Conservation (phyloP, 1,139 yeast species). For the Saccharomyces uvarum region DNA sequence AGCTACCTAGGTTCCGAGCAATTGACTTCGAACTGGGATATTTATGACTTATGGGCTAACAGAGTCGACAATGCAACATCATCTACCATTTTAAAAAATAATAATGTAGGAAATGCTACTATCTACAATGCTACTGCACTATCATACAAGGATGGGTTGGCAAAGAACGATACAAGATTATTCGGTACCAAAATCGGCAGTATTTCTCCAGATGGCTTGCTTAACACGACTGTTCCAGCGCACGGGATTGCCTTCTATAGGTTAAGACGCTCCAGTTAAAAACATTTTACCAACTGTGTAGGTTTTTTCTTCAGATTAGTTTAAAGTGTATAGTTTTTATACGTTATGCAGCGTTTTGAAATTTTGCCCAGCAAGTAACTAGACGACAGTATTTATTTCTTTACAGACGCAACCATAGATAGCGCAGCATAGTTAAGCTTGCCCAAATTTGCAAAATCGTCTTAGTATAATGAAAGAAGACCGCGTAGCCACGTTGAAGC, state of each 20-base stretch:
- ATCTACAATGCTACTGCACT: neutral
- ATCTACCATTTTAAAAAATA: neutral
- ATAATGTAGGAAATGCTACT: neutral
- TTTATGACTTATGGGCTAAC: slow-evolving; percentile 20
- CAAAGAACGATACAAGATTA: slow-evolving; percentile 5
- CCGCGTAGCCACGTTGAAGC: slow-evolving; percentile 32
- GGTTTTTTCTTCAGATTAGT: no score
- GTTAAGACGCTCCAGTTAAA: slow-evolving; percentile 1
- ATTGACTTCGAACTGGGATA: slow-evolving; percentile 12
- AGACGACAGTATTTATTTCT: no score
- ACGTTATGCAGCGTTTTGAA: no score
- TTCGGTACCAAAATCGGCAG: slow-evolving; percentile 5
- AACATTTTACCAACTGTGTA: no score
- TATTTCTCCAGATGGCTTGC: neutral
- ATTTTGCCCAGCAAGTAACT: no score
- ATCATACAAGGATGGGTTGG: neutral
- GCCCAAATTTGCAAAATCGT: no score
- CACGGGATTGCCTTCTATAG: slow-evolving; percentile 7
- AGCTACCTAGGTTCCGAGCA: slow-evolving; percentile 9
- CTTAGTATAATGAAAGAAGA: slow-evolving; percentile 8
- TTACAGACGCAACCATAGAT: no score
- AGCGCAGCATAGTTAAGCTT: no score
- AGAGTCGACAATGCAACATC: slow-evolving; percentile 4
- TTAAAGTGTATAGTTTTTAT: no score
- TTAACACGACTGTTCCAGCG: slow-evolving; percentile 6